A percentile compares a stretch with the other conserved stretches of the same genome.
These are phyloP conservation scores for Arthroderma sp. DNA, from an alignment of 2,329 filamentous ascomycete genomes.

Conservation along the genomic window DNA sequence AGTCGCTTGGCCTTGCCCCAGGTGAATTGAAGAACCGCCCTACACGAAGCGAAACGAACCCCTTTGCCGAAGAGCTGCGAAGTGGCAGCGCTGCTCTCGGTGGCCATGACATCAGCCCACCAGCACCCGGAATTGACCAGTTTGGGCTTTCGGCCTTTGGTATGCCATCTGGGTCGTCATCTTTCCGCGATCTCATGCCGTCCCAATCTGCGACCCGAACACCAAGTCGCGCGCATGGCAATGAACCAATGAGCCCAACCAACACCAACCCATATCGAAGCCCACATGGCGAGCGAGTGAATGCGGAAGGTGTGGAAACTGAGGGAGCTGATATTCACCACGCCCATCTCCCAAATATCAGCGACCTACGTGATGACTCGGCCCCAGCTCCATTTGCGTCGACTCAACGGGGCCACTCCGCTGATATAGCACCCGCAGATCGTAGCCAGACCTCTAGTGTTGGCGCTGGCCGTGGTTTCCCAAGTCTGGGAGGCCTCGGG, in stretches of 20 bases:
- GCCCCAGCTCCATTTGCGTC: conserved; percentile 41
- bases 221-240: conserved; percentile 35
- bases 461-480: conserved; percentile 53
- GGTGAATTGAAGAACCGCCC: conserved; percentile 33
- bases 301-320: conserved; percentile 40
- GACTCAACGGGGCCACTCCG: conserved; percentile 39
- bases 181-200: conserved; percentile 45
- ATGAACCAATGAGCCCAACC: conserved; percentile 74
- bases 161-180: conserved; percentile 44
- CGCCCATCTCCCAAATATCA: conserved; percentile 38
- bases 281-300: conserved; percentile 60
- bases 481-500: conserved; percentile 40
- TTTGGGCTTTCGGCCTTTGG: conserved; percentile 48
- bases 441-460: conserved; percentile 87
- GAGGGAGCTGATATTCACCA: conserved; percentile 42
- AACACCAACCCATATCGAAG: conserved; percentile 95
- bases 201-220: conserved; percentile 45
- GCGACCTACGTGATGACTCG: conserved; percentile 39
- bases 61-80: conserved; percentile 37
- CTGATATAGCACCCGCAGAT: conserved; percentile 56
- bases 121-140: conserved; percentile 37
- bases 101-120: conserved; percentile 55
- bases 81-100: conserved; percentile 56
- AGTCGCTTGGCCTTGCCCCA: conserved; percentile 40
- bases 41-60: conserved; percentile 37